Conservation (phyloP, 2,329 filamentous ascomycete species). For the Aspergillus brasiliensis region DNA sequence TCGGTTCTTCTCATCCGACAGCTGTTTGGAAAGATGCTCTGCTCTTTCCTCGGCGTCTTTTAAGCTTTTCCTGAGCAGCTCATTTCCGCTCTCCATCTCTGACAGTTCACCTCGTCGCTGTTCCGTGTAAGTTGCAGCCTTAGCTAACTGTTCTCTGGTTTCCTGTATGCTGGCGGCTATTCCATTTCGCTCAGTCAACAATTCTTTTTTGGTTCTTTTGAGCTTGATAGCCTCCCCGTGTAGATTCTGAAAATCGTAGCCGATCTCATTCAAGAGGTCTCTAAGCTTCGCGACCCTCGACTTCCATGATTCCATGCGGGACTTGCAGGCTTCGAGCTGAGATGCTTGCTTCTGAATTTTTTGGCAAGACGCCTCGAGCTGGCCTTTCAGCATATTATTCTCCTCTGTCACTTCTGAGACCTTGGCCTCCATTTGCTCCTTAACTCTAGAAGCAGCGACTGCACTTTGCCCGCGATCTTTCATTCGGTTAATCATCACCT, state of each 20-base stretch:
- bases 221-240: slow-evolving; percentile 32
- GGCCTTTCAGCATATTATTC: slow-evolving; percentile 30
- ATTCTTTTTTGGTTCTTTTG: slow-evolving; percentile 24
- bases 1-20: slow-evolving; percentile 35
- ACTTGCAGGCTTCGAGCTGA: slow-evolving; percentile 23
- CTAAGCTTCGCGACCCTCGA: slow-evolving; percentile 35
- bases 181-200: slow-evolving; percentile 30
- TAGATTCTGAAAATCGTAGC: slow-evolving; percentile 35
- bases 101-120: slow-evolving; percentile 24
- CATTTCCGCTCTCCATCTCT: slow-evolving; percentile 21
- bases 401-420: slow-evolving; percentile 28
- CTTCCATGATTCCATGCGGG: slow-evolving; percentile 38
- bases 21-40: slow-evolving; percentile 17
- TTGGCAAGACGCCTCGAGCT: slow-evolving; percentile 22
- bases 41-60: slow-evolving; percentile 25
- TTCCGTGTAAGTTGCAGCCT: slow-evolving; percentile 16
- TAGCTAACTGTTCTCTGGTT: slow-evolving; percentile 24
- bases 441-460: slow-evolving; percentile 20
- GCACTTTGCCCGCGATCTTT: slow-evolving; percentile 40
- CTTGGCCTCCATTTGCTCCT: slow-evolving; percentile 30
- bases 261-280: slow-evolving; percentile 36
- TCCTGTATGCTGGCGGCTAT: slow-evolving; percentile 27
- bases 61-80: slow-evolving; percentile 29
- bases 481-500: slow-evolving; percentile 37
- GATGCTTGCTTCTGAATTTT: slow-evolving; percentile 23